Percentiles rank a stretch among this genome's conserved stretches.
Evolutionary conservation across 495 filamentous ascomycete genomes (phyloP).

Genomic region (Terfezia boudieri): DNA sequence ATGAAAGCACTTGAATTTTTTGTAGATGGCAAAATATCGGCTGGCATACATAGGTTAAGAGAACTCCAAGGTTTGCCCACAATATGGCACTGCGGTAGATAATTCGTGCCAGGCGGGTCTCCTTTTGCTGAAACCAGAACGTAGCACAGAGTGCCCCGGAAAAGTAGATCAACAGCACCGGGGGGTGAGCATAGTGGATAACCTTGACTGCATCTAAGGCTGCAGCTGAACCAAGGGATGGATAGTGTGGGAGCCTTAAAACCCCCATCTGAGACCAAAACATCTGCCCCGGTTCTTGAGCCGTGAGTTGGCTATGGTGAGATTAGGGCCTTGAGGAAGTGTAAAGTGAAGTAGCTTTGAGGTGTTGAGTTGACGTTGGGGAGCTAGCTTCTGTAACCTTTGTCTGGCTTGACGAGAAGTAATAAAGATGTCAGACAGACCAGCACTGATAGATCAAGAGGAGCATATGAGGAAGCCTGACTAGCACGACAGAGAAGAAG

Average conservation of each 20-base stretch:
- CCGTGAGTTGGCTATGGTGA: not conserved
- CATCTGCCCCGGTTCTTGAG: not conserved
- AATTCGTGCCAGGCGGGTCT: slow-evolving; percentile 20
- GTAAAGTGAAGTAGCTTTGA: not conserved
- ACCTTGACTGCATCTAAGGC: not conserved
- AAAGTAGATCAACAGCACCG: slow-evolving; percentile 33
- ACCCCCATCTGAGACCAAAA: not conserved
- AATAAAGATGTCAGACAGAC: no score
- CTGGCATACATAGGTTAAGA: slow-evolving; percentile 27
- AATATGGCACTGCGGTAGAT: slow-evolving; percentile 26
- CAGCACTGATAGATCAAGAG: no score
- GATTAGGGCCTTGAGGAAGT: not conserved
- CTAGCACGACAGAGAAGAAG: no score
- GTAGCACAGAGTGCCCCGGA: slow-evolving; percentile 27
- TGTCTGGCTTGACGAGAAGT: no score
- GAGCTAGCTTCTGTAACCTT: no score
- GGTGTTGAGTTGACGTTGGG: no score
- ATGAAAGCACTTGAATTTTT: no score
- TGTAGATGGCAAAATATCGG: no score
- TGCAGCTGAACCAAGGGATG: not conserved
- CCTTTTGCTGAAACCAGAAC: slow-evolving; percentile 32
- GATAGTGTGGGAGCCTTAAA: not conserved
- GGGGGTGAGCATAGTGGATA: slow-evolving; percentile 34
- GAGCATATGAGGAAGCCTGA: no score
- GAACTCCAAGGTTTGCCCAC: slow-evolving; percentile 25